These are phyloP conservation scores for Saccharomycopsis hybrid DNA, from an alignment of 1,139 yeast species.

Conservation along the genomic window DNA sequence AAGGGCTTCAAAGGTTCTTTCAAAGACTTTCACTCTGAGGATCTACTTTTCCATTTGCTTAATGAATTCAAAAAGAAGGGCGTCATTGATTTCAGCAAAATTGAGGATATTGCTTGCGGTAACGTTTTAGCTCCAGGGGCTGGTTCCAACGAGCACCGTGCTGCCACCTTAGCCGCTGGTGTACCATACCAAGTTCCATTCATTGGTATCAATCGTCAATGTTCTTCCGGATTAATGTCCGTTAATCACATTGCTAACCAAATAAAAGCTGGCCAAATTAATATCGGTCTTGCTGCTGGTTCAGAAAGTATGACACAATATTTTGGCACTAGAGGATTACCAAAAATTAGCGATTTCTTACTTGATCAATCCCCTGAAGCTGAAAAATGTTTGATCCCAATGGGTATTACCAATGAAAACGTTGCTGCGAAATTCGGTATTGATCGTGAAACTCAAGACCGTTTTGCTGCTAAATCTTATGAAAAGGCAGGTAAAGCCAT, in stretches of 20 bases:
- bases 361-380: constrained; percentile 41
- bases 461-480: constrained; percentile 82
- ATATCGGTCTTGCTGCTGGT: constrained; percentile 86
- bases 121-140: constrained; percentile 88
- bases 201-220: constrained; percentile 83
- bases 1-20: constrained; percentile 81
- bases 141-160: constrained; percentile 89
- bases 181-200: constrained; percentile 68
- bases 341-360: constrained; percentile 52
- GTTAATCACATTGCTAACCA: constrained; percentile 85
- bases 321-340: constrained; percentile 70
- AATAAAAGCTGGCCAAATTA: constrained; percentile 81
- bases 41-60: constrained; percentile 58
- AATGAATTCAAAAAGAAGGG: constrained; percentile 53
- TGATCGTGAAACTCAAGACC: constrained; percentile 72
- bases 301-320: constrained; percentile 86
- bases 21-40: constrained; percentile 72
- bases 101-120: constrained; percentile 83
- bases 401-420: constrained; percentile 89
- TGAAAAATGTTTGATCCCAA: constrained; percentile 67
- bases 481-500: constrained; percentile 76
- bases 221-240: constrained; percentile 91
- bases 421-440: constrained; percentile 58
- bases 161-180: constrained; percentile 73
- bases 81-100: constrained; percentile 55